Evolutionary conservation across 179 eudicot genomes (phyloP).

Genomic region (Beta corolliflora): DNA sequence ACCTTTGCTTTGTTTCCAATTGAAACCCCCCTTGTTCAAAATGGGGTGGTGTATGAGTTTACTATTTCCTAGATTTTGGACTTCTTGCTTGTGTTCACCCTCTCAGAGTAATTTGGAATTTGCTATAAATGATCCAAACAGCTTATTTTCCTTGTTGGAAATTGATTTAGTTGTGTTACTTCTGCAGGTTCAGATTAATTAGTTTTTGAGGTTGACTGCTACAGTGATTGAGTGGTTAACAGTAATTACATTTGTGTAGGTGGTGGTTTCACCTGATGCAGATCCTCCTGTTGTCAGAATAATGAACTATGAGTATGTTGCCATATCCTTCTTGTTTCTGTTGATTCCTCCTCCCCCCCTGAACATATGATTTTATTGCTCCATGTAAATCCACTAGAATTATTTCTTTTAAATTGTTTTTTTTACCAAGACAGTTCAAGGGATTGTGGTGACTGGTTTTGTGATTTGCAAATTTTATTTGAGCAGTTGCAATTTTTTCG

Average conservation of each 20-base stretch:
- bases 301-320: constrained; percentile 83
- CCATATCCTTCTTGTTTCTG: constrained; percentile 19
- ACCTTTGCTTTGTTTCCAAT: too few relatives aligned
- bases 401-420: background rate
- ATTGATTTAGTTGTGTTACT: constrained; percentile 6
- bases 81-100: background rate
- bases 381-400: background rate
- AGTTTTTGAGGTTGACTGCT: background rate
- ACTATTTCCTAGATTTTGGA: background rate
- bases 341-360: background rate
- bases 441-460: background rate
- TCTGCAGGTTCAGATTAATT: constrained; percentile 1
- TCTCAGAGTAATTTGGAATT: background rate
- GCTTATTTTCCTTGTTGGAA: background rate
- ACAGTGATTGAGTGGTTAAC: constrained; percentile 15
- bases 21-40: background rate
- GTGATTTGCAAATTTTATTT: background rate
- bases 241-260: constrained; percentile 44
- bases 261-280: constrained; percentile 85
- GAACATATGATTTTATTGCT: background rate
- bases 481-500: background rate
- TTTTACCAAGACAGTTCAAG: background rate
- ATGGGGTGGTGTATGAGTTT: background rate
- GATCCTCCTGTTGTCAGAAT: constrained; percentile 94
- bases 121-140: background rate